A percentile compares a stretch with the other conserved stretches of the same genome.
Evolutionary conservation across 2,329 filamentous ascomycete species (phyloP).

Genomic region (Ophiostoma piceae): DNA sequence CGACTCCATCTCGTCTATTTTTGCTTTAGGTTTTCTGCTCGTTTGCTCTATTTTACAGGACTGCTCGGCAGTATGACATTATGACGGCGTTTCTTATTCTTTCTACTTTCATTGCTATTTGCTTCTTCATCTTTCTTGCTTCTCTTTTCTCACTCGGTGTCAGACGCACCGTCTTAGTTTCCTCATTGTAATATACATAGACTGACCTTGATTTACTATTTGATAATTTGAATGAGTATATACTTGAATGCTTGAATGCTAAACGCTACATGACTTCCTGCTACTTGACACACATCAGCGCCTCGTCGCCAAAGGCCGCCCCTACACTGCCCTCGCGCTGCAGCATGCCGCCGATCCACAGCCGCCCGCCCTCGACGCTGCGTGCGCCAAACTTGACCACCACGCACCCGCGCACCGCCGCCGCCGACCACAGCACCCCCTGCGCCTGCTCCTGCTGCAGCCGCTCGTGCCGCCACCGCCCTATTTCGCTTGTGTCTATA

Average conservation of each 20-base stretch:
- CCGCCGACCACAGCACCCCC: constrained; percentile 74
- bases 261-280: not conserved
- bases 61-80: constrained; percentile 5
- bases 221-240: not conserved
- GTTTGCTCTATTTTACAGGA: not conserved
- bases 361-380: constrained; percentile 72
- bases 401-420: constrained; percentile 73
- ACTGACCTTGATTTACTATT: not conserved
- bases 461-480: constrained; percentile 52
- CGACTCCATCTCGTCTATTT: not conserved
- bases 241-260: not conserved
- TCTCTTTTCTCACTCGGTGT: not conserved
- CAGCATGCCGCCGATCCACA: constrained; percentile 75
- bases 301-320: constrained; percentile 70
- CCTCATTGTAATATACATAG: not conserved
- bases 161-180: not conserved
- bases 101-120: not conserved
- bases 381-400: constrained; percentile 85
- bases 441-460: constrained; percentile 53
- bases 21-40: not conserved
- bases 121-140: not conserved
- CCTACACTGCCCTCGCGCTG: constrained; percentile 66
- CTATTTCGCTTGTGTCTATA: constrained; percentile 34
- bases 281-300: constrained; percentile 66
- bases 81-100: constrained; percentile 9